Evolutionary conservation across 371 early-diverging fungal species (phyloP), one percentile per base, ranked within the genome.

Genomic region (Zychaea mexicana): DNA sequence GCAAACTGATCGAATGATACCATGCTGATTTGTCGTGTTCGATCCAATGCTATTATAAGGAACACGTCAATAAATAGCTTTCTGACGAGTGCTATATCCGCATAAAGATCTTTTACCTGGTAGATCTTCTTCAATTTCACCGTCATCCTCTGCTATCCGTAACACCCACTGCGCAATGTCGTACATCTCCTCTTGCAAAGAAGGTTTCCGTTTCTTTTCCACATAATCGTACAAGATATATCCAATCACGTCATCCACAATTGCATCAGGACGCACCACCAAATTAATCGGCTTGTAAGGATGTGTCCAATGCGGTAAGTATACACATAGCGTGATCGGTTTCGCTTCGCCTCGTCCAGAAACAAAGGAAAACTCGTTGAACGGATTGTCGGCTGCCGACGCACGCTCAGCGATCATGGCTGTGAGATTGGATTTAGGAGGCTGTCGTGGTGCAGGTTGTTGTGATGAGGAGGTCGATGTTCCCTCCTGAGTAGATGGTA

Each of bases 131-230:
- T 98, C 98, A 56, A 97, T 90, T 38, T 87, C 88, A 17, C 98
- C 98, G 81, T 95, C 96, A 59, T 96, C 96, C 69, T 96, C 98
- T 2, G 92, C 96, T 63, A 98, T 95, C 52, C 94, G 79, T 76
- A 97, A 72, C 15, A 85, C 90, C 98, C 98, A 97, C 56, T 84
- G 77, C 1, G 84, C 85, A 12, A 92, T 84, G 57, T 91, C 87
- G 32, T 82, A 86, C 24, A 81, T 68, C 3, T 87, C 79, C 3
- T 78, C 84, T 3, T 89, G 87, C 13, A 96, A 70, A 17, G 73
- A 67, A 12, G 96, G 93, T 38, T 74, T 61, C 26, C 85, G 70
- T 19, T 87, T 67, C 57, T 72, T 61, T 58, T 72, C 72, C 10
- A 72, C 57, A 65, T 62, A 68, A 53, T 72, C 68, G 38, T 67